Evolutionary conservation across 2,329 filamentous ascomycete genomes (phyloP).

Genomic region (Chaetomiaceae sp.): DNA sequence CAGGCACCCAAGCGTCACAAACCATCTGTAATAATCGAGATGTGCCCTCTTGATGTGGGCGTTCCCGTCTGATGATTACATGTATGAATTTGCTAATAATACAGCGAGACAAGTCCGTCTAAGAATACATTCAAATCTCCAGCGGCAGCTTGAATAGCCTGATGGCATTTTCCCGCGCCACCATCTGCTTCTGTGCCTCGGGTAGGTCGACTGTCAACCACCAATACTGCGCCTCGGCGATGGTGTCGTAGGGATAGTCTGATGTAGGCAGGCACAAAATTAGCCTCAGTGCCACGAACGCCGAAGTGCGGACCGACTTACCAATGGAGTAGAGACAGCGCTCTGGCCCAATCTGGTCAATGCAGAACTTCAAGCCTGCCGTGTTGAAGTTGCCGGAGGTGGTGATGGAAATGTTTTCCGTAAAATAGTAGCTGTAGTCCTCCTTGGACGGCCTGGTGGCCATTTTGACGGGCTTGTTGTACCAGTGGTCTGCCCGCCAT

Average conservation of each 20-base stretch:
- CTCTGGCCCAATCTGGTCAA: slow-evolving; percentile 35
- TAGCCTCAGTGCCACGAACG: no score
- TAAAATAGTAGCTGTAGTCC: slow-evolving; percentile 38
- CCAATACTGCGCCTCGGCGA: slow-evolving; percentile 32
- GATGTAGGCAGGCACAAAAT: not conserved
- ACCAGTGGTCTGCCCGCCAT: slow-evolving; percentile 38
- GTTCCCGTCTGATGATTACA: no score
- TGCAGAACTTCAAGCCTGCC: slow-evolving; percentile 36
- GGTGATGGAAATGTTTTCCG: slow-evolving; percentile 38
- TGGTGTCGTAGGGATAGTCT: slow-evolving; percentile 35
- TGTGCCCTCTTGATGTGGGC: no score
- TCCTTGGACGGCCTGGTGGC: slow-evolving; percentile 34
- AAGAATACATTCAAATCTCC: slow-evolving; percentile 10
- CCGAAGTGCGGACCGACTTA: no score
- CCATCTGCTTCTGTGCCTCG: slow-evolving; percentile 26
- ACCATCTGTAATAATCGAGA: no score
- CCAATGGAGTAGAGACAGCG: slow-evolving; percentile 39
- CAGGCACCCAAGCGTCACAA: no score
- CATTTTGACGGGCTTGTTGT: slow-evolving; percentile 39
- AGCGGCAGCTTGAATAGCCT: slow-evolving; percentile 33
- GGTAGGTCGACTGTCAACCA: slow-evolving; percentile 31
- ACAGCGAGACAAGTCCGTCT: no score
- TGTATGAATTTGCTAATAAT: no score
- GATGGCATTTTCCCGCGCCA: slow-evolving; percentile 31
- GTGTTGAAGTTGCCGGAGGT: slow-evolving; percentile 40